A percentile compares a stretch with the other conserved stretches of the same genome.
Evolutionary conservation across 2,329 filamentous ascomycete species (phyloP).

Genomic region (Cladophialophora immunda): DNA sequence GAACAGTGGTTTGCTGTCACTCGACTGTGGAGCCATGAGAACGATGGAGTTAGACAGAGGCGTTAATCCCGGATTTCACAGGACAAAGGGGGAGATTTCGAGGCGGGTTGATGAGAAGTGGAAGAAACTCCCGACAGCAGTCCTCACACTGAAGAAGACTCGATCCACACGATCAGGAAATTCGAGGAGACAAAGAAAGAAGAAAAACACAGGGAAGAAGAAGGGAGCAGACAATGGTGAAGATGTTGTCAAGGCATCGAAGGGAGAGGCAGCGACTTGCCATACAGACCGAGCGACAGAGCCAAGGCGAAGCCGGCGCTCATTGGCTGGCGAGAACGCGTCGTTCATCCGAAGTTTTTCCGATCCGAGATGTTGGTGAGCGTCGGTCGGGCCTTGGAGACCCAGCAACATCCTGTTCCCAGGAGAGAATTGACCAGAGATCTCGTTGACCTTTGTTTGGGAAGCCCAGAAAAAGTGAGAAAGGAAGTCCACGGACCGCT

Average conservation of each 20-base stretch:
- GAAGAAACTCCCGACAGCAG: not conserved
- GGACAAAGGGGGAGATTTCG: not conserved
- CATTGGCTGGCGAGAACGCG: conserved; percentile 27
- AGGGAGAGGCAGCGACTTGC: conserved; percentile 7
- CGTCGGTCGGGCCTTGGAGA: not conserved
- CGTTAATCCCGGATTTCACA: conserved; percentile 37
- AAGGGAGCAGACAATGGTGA: conserved; percentile 2
- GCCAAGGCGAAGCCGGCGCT: conserved; percentile 13
- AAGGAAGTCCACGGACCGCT: not conserved
- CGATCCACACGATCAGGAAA: not conserved
- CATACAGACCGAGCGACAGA: not conserved
- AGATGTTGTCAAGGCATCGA: not conserved
- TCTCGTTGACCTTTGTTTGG: not conserved
- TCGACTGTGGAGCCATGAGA: conserved; percentile 66
- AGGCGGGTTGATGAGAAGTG: not conserved
- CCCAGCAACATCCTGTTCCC: not conserved
- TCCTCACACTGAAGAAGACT: not conserved
- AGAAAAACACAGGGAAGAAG: not conserved
- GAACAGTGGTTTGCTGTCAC: conserved; percentile 60
- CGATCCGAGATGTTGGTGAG: not conserved
- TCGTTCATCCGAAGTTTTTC: conserved; percentile 6
- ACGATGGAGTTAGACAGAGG: conserved; percentile 45
- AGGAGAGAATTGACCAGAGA: not conserved
- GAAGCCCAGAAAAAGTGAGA: not conserved
- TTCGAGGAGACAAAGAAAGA: not conserved